Conservation (phyloP, 2,329 filamentous ascomycete species). For the Colletotrichum truncatum region DNA sequence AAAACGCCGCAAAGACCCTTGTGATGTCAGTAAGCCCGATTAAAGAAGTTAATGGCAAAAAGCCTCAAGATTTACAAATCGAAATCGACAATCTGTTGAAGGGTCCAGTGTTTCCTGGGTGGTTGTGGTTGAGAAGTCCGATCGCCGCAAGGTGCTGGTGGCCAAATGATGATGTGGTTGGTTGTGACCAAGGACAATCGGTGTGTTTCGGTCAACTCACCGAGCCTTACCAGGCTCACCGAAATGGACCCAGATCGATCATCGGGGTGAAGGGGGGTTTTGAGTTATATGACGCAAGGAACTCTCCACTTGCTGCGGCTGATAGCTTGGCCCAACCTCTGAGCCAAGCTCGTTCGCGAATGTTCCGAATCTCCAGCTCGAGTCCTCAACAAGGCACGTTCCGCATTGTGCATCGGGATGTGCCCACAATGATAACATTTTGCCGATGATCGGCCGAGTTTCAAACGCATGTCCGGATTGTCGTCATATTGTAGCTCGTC, state of each 20-base stretch:
- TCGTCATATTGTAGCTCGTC: too few relatives aligned
- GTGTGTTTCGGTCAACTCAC: neutral
- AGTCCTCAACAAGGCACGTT: neutral
- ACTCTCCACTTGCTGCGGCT: neutral
- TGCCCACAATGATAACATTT: neutral
- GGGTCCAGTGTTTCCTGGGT: neutral
- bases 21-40: neutral
- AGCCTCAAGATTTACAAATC: neutral
- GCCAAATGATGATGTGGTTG: neutral
- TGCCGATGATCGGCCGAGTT: neutral
- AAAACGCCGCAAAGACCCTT: neutral
- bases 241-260: neutral
- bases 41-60: neutral
- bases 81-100: neutral
- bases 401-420: neutral
- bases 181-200: neutral
- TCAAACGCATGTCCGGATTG: neutral
- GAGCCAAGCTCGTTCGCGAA: neutral
- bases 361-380: neutral
- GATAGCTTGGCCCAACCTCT: neutral
- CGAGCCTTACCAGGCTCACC: neutral
- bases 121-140: neutral
- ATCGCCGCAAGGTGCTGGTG: neutral
- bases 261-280: neutral
- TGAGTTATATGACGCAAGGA: conserved; percentile 10